Conservation (phyloP, 108 stramenopile species). For the Skeletonema tropicum region DNA sequence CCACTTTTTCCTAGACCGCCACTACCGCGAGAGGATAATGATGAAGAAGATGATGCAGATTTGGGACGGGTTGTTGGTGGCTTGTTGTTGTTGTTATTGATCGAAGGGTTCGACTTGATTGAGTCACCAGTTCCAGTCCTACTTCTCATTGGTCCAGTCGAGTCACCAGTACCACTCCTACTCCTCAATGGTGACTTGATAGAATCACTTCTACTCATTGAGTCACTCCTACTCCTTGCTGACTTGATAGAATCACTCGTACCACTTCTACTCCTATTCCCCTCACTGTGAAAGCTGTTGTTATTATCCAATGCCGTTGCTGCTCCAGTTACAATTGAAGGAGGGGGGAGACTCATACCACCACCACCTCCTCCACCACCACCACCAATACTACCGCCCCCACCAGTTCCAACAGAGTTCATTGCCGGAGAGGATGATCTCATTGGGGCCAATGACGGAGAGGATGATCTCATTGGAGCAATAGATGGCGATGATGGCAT, state of each 20-base stretch:
- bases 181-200: neutral
- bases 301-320: neutral
- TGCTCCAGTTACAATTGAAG: neutral
- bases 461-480: neutral
- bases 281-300: constrained; percentile 13
- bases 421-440: neutral
- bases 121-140: neutral
- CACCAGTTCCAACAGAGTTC: neutral
- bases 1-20: constrained; percentile 70
- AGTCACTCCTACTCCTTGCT: neutral
- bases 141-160: neutral
- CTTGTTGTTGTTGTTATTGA: neutral
- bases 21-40: neutral
- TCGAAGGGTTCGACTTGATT: neutral
- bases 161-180: neutral
- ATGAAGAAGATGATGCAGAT: neutral
- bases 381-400: no score
- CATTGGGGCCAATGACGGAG: neutral
- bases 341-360: neutral
- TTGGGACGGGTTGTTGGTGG: constrained; percentile 8
- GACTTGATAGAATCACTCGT: neutral
- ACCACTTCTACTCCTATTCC: neutral
- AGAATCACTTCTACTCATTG: neutral
- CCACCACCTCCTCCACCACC: neutral
- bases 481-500: no score